phyloP scores from a whole-genome alignment of 2,329 filamentous ascomycete species.

The Juglanconis oblonga region DNA sequence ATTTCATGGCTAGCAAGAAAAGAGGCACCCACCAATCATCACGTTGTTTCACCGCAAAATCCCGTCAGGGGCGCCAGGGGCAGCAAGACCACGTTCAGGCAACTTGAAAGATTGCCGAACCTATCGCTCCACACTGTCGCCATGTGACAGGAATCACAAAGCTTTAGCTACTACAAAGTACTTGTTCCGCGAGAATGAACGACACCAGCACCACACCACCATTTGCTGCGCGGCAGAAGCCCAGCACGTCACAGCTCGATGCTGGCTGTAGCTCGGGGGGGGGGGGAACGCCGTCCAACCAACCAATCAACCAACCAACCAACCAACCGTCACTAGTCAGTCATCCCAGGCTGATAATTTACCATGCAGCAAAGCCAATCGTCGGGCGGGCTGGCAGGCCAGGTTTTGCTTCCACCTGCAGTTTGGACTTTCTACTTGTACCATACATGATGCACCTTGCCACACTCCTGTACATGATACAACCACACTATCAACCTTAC shows the following conservation, averaged over 20 bases:
- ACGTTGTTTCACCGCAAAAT: constrained; percentile 4
- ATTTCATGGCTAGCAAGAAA: neutral
- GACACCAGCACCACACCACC: neutral
- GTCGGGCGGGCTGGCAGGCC: neutral
- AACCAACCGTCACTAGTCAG: too few relatives aligned
- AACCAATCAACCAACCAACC: neutral
- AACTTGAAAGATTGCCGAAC: too few relatives aligned
- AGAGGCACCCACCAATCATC: constrained; percentile 1
- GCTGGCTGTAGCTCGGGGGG: neutral
- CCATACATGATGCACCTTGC: neutral
- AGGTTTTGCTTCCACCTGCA: neutral
- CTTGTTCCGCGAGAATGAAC: too few relatives aligned
- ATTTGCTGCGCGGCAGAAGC: neutral
- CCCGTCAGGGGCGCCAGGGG: constrained; percentile 8
- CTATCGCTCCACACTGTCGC: too few relatives aligned
- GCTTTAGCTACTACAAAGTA: too few relatives aligned
- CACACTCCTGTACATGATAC: neutral
- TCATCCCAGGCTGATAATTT: neutral
- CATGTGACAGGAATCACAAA: too few relatives aligned
- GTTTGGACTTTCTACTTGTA: neutral
- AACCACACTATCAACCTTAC: neutral
- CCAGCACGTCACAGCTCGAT: neutral
- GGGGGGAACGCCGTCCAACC: neutral
- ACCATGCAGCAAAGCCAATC: neutral
- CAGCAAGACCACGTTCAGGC: neutral